Base-by-base conservation (phyloP, 2,329 filamentous ascomycete genomes). In the Trichoderma citrinoviride region DNA sequence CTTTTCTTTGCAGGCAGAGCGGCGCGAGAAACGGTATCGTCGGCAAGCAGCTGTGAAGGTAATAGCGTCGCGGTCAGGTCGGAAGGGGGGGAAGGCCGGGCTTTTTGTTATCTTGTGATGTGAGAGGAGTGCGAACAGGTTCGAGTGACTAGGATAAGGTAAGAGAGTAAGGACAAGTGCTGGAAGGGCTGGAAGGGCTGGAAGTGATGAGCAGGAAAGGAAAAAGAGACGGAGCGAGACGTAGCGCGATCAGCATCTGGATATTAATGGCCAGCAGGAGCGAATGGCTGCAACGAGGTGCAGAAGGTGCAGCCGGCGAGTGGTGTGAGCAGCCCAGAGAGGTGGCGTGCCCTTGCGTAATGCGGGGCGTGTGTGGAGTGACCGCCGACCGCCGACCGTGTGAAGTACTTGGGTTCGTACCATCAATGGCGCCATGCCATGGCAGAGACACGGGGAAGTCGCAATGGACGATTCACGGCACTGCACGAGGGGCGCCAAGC, bases 101-200 rank as follows among this genome's bases (percentile, higher is more conserved):
- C 10, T 40, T 23, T 23, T 15, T 7, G 15, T 33, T 53, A 37
- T 33, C 5, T 15, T 19, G n/a, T n/a, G n/a, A n/a, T n/a, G n/a
- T 21, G 27, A 3, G 23, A 49, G 27, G 29, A 40, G 25, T 37
- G 55, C 12, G 27, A 47, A 37, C 12, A 37, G 5, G 12, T 14
- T 37, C 10, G 44, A 47, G 33, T n/a, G 25, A 40, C 10, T 19
- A 10, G n/a, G 37, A 41, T 50, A 65, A 49, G 66, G 60, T 61
- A 21, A 40, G 25, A 44, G 47, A 25, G 47, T 61, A 65, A 67
- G 50, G 52, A 29, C 6, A 12, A 33, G 40, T 63, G 57, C 49
- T 54, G 33, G 27, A 33, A 17, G 15, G 23, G 50, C 64, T 29
- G 7, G 70, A 73, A 69, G 70, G 70, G 43, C 23, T 69, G 67